These are phyloP conservation scores for Colletotrichum scovillei DNA, from an alignment of 2,329 filamentous ascomycete species.

Conservation along the genomic window DNA sequence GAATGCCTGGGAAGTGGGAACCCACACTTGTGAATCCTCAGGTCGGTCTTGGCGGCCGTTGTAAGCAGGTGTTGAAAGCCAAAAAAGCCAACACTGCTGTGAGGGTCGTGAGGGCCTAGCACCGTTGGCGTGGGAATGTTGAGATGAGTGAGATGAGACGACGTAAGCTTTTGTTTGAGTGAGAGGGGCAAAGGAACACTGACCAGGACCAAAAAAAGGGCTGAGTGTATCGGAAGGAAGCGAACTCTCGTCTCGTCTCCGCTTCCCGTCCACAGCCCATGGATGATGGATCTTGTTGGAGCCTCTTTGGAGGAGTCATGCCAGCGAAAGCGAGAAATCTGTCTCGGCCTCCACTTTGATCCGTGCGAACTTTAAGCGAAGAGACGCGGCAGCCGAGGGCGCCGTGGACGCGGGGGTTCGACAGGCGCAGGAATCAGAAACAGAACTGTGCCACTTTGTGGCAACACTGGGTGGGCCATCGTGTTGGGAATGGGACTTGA, in stretches of 20 bases:
- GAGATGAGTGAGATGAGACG: background rate
- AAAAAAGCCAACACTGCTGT: no score
- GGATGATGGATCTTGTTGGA: no score
- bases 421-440: background rate
- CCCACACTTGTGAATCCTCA: background rate
- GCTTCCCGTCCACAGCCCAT: background rate
- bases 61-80: background rate
- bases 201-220: background rate
- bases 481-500: no score
- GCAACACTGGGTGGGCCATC: background rate
- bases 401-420: background rate
- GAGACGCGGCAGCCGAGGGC: conserved; percentile 21
- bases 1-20: background rate
- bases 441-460: conserved; percentile 17
- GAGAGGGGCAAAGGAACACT: conserved; percentile 8
- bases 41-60: background rate
- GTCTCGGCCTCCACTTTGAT: background rate
- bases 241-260: conserved; percentile 16
- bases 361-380: background rate
- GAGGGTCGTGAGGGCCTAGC: no score
- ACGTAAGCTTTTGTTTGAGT: conserved; percentile 21
- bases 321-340: background rate
- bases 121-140: background rate
- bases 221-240: conserved; percentile 29
- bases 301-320: no score